Percentiles rank a stretch among this genome's conserved stretches.
phyloP scores from a whole-genome alignment of 805 yeast species.

The Lachancea nothofagi region DNA sequence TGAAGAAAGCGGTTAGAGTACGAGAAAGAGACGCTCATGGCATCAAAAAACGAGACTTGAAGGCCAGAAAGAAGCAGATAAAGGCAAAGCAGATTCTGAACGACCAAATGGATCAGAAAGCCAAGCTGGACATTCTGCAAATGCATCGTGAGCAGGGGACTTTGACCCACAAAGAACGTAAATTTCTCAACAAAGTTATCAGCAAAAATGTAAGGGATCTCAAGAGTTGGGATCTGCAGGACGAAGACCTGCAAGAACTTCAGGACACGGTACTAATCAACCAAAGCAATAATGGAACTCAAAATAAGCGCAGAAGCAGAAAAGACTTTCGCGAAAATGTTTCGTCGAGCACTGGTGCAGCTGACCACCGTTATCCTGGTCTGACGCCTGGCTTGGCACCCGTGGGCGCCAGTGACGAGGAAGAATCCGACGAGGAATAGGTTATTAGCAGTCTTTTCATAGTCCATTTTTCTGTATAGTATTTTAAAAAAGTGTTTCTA shows the following conservation, averaged over 20 bases:
- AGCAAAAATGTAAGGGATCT: conserved; percentile 36
- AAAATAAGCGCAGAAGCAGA: conserved; percentile 23
- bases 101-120: conserved; percentile 26
- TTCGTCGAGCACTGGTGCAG: conserved; percentile 9
- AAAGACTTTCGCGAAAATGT: conserved; percentile 7
- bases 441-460: conserved; percentile 2
- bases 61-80: conserved; percentile 26
- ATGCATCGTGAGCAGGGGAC: conserved; percentile 30
- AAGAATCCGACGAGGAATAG: conserved; percentile 33
- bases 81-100: conserved; percentile 18
- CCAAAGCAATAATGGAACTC: conserved; percentile 33
- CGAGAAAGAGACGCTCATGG: conserved; percentile 34
- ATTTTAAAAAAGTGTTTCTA: neutral
- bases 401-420: conserved; percentile 59
- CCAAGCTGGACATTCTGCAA: conserved; percentile 33
- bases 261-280: conserved; percentile 41
- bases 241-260: conserved; percentile 39
- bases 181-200: conserved; percentile 32
- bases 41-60: conserved; percentile 33
- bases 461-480: neutral
- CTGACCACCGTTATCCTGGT: conserved; percentile 44
- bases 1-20: conserved; percentile 31
- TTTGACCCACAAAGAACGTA: conserved; percentile 33
- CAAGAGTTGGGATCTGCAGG: conserved; percentile 39
- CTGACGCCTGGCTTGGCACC: conserved; percentile 85